A percentile compares a stretch with the other conserved stretches of the same genome.
Evolutionary conservation across 192 early-diverging fungal species (phyloP).

Genomic region (Lobosporangium transversale): DNA sequence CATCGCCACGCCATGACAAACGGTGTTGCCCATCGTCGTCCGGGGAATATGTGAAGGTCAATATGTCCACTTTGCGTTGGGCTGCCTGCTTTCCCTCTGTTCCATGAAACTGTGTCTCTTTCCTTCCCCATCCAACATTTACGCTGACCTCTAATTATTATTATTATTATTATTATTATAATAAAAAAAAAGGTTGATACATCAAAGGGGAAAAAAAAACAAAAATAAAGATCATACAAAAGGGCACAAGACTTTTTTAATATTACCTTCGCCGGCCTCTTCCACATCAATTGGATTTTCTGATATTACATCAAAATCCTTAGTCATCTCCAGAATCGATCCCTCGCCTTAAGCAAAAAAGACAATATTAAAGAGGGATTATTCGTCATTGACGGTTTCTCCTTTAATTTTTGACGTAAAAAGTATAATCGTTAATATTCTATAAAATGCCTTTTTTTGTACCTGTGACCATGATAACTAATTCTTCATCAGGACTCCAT

Average conservation of each 20-base stretch:
- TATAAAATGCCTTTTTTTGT: too few species aligned
- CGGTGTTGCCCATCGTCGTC: conserved; percentile 80
- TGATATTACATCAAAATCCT: conserved; percentile 89
- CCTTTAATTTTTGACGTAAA: too few species aligned
- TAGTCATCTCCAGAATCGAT: conserved; percentile 87
- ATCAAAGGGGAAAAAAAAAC: too few species aligned
- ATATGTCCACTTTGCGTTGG: conserved; percentile 55
- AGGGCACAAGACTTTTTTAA: background rate
- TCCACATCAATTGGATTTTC: conserved; percentile 81
- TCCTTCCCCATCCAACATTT: conserved; percentile 95
- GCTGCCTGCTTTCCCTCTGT: conserved; percentile 83
- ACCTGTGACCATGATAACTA: conserved; percentile 84
- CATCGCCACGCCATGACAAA: conserved; percentile 93
- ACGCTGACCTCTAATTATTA: conserved; percentile 74
- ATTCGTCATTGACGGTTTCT: too few species aligned
- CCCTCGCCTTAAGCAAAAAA: conserved; percentile 57
- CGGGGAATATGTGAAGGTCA: conserved; percentile 55
- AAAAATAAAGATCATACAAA: background rate
- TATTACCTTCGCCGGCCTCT: conserved; percentile 72
- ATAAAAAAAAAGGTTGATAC: too few species aligned
- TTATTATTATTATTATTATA: too few species aligned
- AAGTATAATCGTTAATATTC: too few species aligned
- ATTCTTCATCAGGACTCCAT: conserved; percentile 93
- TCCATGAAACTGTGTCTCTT: conserved; percentile 98
- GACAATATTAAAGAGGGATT: background rate